Evolutionary conservation across 1,139 yeast genomes (phyloP).

Genomic region (Suhomyces terraborum): DNA sequence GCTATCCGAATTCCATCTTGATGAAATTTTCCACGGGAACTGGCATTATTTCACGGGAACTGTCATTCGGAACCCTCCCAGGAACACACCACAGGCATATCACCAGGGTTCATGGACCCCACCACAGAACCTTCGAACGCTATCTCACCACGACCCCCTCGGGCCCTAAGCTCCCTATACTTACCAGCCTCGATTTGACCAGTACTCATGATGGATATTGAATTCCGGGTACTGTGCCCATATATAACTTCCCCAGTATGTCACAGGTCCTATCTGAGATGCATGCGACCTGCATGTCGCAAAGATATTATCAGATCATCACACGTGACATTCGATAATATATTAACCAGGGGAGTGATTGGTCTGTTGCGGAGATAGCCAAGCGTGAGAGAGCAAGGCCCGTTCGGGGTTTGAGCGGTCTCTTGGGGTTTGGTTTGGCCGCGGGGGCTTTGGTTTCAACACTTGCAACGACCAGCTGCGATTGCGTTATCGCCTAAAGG

Average conservation of each 20-base stretch:
- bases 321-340: slow-evolving; percentile 26
- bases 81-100: too few relatives aligned
- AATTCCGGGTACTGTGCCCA: slow-evolving; percentile 1
- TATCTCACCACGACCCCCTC: neutral
- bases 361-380: slow-evolving; percentile 4
- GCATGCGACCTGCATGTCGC: slow-evolving; percentile 6
- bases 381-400: too few relatives aligned
- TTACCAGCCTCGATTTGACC: slow-evolving; percentile 20
- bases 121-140: neutral
- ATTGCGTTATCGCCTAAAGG: neutral
- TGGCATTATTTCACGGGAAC: too few relatives aligned
- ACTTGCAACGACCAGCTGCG: too few relatives aligned
- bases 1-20: too few relatives aligned
- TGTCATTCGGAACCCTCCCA: too few relatives aligned
- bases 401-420: too few relatives aligned
- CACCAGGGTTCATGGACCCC: too few relatives aligned
- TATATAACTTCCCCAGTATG: slow-evolving; percentile 8
- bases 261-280: neutral
- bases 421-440: too few relatives aligned
- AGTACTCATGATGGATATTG: slow-evolving; percentile 16
- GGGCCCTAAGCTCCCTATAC: slow-evolving; percentile 2
- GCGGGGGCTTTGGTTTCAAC: too few relatives aligned
- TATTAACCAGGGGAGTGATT: slow-evolving; percentile 11
- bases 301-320: slow-evolving; percentile 17
- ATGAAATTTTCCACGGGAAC: too few relatives aligned